Percentiles rank a stretch among this genome's conserved stretches.
These are phyloP conservation scores for Hymenoscyphus repandus DNA, from an alignment of 2,329 filamentous ascomycete genomes.

Conservation along the genomic window DNA sequence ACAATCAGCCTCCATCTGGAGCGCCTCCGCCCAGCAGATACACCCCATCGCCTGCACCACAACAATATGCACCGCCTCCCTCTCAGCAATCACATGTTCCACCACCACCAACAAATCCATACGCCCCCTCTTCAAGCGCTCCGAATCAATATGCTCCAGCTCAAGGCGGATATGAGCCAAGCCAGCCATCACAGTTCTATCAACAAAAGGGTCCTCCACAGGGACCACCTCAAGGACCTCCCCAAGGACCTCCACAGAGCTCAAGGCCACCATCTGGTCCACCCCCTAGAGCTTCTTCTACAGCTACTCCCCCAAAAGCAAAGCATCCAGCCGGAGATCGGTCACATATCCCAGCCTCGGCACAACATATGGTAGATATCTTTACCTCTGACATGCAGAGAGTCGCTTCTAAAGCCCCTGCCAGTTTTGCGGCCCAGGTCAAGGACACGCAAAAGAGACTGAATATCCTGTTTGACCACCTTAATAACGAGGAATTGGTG, in stretches of 20 bases:
- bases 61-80: slow-evolving; percentile 44
- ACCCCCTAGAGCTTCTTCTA: slow-evolving; percentile 34
- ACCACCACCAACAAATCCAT: slow-evolving; percentile 42
- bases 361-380: slow-evolving; percentile 75
- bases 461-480: slow-evolving; percentile 89
- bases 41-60: slow-evolving; percentile 59
- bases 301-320: slow-evolving; percentile 48
- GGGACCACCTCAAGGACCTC: slow-evolving; percentile 38
- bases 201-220: slow-evolving; percentile 37
- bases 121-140: slow-evolving; percentile 36
- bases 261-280: slow-evolving; percentile 37
- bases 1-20: slow-evolving; percentile 70
- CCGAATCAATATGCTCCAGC: slow-evolving; percentile 57
- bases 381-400: slow-evolving; percentile 81
- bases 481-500: slow-evolving; percentile 91
- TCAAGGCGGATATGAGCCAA: slow-evolving; percentile 34
- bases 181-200: slow-evolving; percentile 36
- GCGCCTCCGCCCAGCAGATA: slow-evolving; percentile 71
- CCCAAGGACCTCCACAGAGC: slow-evolving; percentile 34
- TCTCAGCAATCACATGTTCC: slow-evolving; percentile 35
- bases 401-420: slow-evolving; percentile 77
- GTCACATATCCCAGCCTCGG: slow-evolving; percentile 75
- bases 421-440: slow-evolving; percentile 82
- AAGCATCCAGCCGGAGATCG: slow-evolving; percentile 82
- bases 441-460: slow-evolving; percentile 91